Evolutionary conservation across 371 early-diverging fungal species (phyloP), one percentile per base, ranked within the genome.

Genomic region (Mucor indicus): DNA sequence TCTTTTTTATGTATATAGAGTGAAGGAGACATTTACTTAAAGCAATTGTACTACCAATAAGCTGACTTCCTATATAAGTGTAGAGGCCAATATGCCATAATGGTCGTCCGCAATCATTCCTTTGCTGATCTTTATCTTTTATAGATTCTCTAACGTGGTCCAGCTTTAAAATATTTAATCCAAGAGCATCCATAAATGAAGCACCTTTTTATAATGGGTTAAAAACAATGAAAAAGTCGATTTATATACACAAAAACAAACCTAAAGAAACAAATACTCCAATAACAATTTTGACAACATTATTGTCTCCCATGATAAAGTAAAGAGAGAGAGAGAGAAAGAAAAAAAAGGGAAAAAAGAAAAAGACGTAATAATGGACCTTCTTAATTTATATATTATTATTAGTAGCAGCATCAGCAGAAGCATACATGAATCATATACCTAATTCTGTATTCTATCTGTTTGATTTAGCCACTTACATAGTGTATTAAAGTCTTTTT

Each of bases 31-130:
- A 56, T 72, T 60, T 77, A 85, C 85, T 80, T 13, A 85, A 45
- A 11, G 86, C 86, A 38, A 83, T 73, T n/a, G 84, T 81, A 22
- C 80, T 82, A 38, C 86, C 86, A 24, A 84, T 73, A 16, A 83
- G 50, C 38, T 84, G 86, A 65, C 79, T 79, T 4, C 63, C 67
- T 48, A 83, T 70, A 57, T 86, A 84, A 13, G 84, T 73, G 44
- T 79, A 83, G 1, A 86, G 57, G 4, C 86, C 86, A 30, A 86
- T 53, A 55, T 83, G 84, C 86, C 86, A 86, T 50, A 80, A 55
- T 0, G 82, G 81, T 48, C 86, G 68, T 1, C 76, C 75, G 64
- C 83, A 84, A 31, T 86, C 86, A 38, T 77, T 69, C 29, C 83
- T 62, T 56, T 75, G 83, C 17, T 68, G 59, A 23, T 60, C 65